A percentile compares a stretch with the other conserved stretches of the same genome.
Conservation (phyloP, 1,284 basidiomycete species). For the Coniferiporia weirii region DNA sequence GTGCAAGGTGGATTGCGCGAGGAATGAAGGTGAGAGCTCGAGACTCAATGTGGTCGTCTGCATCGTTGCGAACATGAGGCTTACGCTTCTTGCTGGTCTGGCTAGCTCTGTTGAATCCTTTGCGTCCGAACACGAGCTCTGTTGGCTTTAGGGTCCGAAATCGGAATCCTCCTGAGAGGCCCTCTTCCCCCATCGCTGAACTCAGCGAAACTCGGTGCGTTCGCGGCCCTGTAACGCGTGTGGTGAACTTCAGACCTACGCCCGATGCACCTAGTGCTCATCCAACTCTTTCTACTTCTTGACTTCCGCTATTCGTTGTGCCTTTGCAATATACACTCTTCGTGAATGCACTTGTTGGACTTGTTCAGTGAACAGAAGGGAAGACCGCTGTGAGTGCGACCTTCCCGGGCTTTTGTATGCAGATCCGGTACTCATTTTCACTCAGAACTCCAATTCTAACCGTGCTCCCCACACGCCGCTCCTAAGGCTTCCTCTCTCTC, state of each 20-base stretch:
- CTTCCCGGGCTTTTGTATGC: background rate
- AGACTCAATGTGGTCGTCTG: background rate
- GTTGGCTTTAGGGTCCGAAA: constrained; percentile 12
- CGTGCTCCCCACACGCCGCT: background rate
- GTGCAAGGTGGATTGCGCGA: constrained; percentile 5
- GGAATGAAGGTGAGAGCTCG: constrained; percentile 11
- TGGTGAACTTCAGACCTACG: background rate
- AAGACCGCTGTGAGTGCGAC: background rate
- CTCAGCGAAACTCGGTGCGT: background rate
- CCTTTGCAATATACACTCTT: background rate
- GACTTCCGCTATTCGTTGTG: background rate
- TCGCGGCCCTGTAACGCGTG: constrained; percentile 2
- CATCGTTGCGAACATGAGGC: constrained; percentile 12
- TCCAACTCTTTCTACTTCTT: background rate
- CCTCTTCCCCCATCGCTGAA: background rate
- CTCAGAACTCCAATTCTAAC: constrained; percentile 1
- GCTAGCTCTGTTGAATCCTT: constrained; percentile 10
- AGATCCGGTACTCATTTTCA: background rate
- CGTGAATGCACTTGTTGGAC: background rate
- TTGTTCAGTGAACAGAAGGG: background rate
- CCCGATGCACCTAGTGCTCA: background rate
- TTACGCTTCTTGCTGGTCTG: constrained; percentile 10
- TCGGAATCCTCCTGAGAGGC: background rate
- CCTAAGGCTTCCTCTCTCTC: background rate
- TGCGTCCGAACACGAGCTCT: constrained; percentile 11